phyloP scores from a whole-genome alignment of 73 alveolate genomes.

The Loxodes magnus region DNA sequence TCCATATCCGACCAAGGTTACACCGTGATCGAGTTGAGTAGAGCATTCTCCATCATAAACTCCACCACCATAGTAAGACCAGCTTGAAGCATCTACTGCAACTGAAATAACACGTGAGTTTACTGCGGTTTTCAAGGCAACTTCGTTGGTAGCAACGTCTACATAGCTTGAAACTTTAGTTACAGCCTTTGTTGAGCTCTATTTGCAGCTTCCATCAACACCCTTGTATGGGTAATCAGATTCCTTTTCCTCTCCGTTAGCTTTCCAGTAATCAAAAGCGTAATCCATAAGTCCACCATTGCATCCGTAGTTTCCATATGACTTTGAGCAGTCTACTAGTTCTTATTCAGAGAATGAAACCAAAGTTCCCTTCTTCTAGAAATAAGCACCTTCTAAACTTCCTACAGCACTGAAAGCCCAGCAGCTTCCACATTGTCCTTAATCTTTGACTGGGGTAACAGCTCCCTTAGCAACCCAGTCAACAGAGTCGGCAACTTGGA shows the following conservation, averaged over 20 bases:
- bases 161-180: conserved; percentile 3
- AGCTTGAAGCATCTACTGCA: conserved; percentile 44
- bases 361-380: background rate
- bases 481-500: background rate
- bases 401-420: conserved; percentile 38
- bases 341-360: conserved; percentile 11
- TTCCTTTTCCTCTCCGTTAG: conserved; percentile 16
- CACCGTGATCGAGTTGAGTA: conserved; percentile 58
- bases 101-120: conserved; percentile 59
- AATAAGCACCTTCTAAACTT: conserved; percentile 29
- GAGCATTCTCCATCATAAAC: conserved; percentile 14
- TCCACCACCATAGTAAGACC: conserved; percentile 46
- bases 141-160: conserved; percentile 6
- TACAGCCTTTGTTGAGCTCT: background rate
- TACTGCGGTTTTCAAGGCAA: too few relatives aligned
- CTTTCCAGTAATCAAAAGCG: conserved; percentile 5
- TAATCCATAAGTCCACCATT: conserved; percentile 14
- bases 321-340: conserved; percentile 18
- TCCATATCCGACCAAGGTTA: conserved; percentile 63
- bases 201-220: conserved; percentile 28
- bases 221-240: conserved; percentile 46
- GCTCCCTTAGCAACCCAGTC: conserved; percentile 24
- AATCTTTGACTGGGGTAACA: conserved; percentile 27
- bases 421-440: conserved; percentile 44
- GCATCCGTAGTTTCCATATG: conserved; percentile 12